Conservation (phyloP, 257 asterid genomes). For the Solanum piurae region DNA sequence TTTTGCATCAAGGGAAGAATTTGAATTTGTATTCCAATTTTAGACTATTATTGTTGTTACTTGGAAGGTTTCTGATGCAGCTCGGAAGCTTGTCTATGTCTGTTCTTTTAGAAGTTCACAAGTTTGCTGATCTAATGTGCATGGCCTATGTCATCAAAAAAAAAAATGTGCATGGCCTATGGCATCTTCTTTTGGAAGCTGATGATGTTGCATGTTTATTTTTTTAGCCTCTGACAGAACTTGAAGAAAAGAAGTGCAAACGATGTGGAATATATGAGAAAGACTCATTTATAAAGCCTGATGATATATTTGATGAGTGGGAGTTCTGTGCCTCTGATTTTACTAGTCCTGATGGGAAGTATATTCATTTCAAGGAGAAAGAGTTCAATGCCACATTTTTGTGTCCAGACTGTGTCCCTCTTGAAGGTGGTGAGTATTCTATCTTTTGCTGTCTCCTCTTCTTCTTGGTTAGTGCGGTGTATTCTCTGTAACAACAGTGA, state of each 20-base stretch:
- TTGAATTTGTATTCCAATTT: not conserved
- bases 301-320: slow-evolving; percentile 17
- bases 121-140: not conserved
- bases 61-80: not conserved
- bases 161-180: no score
- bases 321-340: slow-evolving; percentile 12
- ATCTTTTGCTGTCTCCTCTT: not conserved
- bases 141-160: no score
- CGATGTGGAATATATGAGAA: slow-evolving; percentile 13
- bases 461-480: not conserved
- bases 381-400: slow-evolving; percentile 31
- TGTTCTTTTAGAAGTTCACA: not conserved
- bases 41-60: not conserved
- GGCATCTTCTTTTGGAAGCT: not conserved
- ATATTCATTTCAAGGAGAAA: slow-evolving; percentile 16
- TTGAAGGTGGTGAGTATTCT: slow-evolving; percentile 14
- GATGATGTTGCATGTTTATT: not conserved
- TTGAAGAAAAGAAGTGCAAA: slow-evolving; percentile 8
- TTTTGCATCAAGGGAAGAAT: not conserved
- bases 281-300: not conserved
- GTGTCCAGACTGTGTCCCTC: slow-evolving; percentile 22
- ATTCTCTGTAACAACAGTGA: not conserved
- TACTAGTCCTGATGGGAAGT: slow-evolving; percentile 9
- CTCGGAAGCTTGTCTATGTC: not conserved
- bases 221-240: slow-evolving; percentile 11